phyloP scores from a whole-genome alignment of 176 grass and related monocot species.

The bread wheat (Triticum aestivum) region IWGSC_CS_RefSeq_v2.1 NC_057800.1:673374373-673374872 shows the following conservation, averaged over 20 bases:
- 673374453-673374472: not conserved
- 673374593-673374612: slow-evolving; percentile 22
- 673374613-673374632: slow-evolving; percentile 30
- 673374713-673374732: slow-evolving; percentile 23
- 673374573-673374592: not conserved
- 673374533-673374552: not conserved
- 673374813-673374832: not conserved
- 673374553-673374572: slow-evolving; percentile 33
- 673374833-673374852: too few species aligned
- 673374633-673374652: slow-evolving; percentile 43
- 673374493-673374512: slow-evolving; percentile 17
- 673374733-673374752: not conserved
- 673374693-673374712: slow-evolving; percentile 32
- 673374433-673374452: slow-evolving; percentile 35
- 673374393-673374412: slow-evolving; percentile 32
- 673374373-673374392: slow-evolving; percentile 27
- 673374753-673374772: not conserved
- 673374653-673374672: slow-evolving; percentile 44
- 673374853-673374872: too few species aligned
- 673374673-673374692: not conserved
- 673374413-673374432: slow-evolving; percentile 30
- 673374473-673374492: slow-evolving; percentile 3
- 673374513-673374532: slow-evolving; percentile 43
- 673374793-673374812: slow-evolving; percentile 9
- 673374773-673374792: not conserved